Evolutionary conservation across 129 eudicot genomes (phyloP), one percentile per base, ranked within the genome.

Genomic region (Artemisia argyi): DNA sequence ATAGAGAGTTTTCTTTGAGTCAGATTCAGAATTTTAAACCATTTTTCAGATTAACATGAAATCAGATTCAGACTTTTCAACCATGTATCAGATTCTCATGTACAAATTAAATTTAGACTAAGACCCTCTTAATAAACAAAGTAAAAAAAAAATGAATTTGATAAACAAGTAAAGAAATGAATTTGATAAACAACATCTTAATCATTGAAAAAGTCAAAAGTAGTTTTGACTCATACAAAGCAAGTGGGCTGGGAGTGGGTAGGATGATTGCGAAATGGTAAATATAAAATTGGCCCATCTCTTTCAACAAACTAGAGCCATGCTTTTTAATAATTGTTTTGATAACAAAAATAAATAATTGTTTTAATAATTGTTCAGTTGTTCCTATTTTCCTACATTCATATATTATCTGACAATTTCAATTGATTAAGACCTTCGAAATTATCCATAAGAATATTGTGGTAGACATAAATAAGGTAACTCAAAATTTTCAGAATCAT

Each of bases 251-350:
- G 5, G 68, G n/a, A n/a, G 67, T 46, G 66, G 68, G 30, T 53
- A 22, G 42, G 58, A 53, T 61, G 71, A 77, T 62, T 52, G 60
- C 24, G 71, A 77, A 52, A 71, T 52, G 59, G 46, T 20, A 32
- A 28, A 12, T 30, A 74, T 19, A 17, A 59, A 44, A 70, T 69
- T 60, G 57, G 63, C 35, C 24, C 51, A 60, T 59, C 39, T 24
- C n/a, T 59, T 24, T 56, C 30, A 19, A 56, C 0, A 28, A 24
- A 50, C 61, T 17, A 16, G 15, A 42, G 15, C 65, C 65, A 35
- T 35, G 14, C 26, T 63, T 32, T 30, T 63, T 63, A 35, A 15
- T 30, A 14, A 1, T 15, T 35, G 20, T 63, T 15, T 35, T 35
- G 6, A 15, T 35, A 35, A 63, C 13, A 32, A 28, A 32, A 62